These are phyloP conservation scores for Claviceps arundinis DNA, from an alignment of 2,329 filamentous ascomycete species.

Conservation along the genomic window DNA sequence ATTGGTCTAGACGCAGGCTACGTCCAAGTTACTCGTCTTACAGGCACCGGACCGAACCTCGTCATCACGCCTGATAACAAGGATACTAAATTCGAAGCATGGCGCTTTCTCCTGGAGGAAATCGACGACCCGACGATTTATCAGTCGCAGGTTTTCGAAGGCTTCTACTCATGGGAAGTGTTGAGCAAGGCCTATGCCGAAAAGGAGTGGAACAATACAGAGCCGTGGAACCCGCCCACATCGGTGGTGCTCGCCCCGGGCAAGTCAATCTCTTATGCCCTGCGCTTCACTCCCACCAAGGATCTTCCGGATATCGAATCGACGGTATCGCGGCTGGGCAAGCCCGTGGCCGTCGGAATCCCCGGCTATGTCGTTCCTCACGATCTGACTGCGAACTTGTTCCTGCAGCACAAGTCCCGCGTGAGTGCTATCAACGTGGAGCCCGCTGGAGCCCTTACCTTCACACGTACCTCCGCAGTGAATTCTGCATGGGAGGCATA, in stretches of 20 bases:
- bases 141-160: slow-evolving; percentile 43
- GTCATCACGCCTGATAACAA: slow-evolving; percentile 37
- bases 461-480: slow-evolving; percentile 14
- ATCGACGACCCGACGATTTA: slow-evolving; percentile 27
- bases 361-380: slow-evolving; percentile 41
- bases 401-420: slow-evolving; percentile 26
- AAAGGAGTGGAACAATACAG: slow-evolving; percentile 35
- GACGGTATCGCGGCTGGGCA: slow-evolving; percentile 26
- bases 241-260: slow-evolving; percentile 31
- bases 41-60: slow-evolving; percentile 38
- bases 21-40: slow-evolving; percentile 37
- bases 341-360: slow-evolving; percentile 36
- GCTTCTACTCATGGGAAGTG: slow-evolving; percentile 47
- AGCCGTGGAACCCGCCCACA: slow-evolving; percentile 42
- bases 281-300: slow-evolving; percentile 35
- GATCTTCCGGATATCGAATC: slow-evolving; percentile 34
- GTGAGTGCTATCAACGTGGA: slow-evolving; percentile 26
- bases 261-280: slow-evolving; percentile 31
- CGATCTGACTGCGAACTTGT: slow-evolving; percentile 32
- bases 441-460: slow-evolving; percentile 24
- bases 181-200: slow-evolving; percentile 40
- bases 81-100: slow-evolving; percentile 36
- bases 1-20: slow-evolving; percentile 47
- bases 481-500: slow-evolving; percentile 18
- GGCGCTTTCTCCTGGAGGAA: slow-evolving; percentile 36